Percentiles rank a stretch among this genome's conserved stretches.
These are phyloP conservation scores for Remersonia thermophila DNA, from an alignment of 2,329 filamentous ascomycete genomes.

Conservation along the genomic window DNA sequence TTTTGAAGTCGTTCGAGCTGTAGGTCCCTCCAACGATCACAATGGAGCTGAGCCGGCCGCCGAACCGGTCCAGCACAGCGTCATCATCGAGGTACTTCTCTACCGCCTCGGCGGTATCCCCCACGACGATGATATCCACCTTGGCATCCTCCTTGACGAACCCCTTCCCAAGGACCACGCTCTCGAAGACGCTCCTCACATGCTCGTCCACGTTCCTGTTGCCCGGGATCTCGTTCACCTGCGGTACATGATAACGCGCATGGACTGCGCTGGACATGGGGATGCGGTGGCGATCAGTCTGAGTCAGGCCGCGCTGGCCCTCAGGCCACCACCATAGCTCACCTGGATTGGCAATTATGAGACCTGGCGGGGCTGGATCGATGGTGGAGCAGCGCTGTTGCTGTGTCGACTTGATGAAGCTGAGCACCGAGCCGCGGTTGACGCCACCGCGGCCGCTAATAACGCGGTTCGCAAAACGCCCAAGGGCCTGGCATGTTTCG, in stretches of 20 bases:
- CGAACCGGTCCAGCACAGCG: slow-evolving; percentile 37
- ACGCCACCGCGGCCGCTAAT: slow-evolving; percentile 53
- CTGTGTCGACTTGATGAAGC: slow-evolving; percentile 41
- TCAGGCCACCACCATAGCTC: slow-evolving; percentile 66
- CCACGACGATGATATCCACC: slow-evolving; percentile 60
- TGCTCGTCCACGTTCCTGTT: slow-evolving; percentile 50
- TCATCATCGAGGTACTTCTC: slow-evolving; percentile 45
- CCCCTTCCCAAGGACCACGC: slow-evolving; percentile 37
- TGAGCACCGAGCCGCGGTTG: slow-evolving; percentile 55
- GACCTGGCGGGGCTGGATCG: slow-evolving; percentile 34
- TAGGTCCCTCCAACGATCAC: slow-evolving; percentile 38
- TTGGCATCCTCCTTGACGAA: slow-evolving; percentile 36
- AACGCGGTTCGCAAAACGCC: slow-evolving; percentile 59
- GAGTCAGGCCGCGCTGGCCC: slow-evolving; percentile 46
- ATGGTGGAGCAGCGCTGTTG: slow-evolving; percentile 23
- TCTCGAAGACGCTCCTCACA: slow-evolving; percentile 52
- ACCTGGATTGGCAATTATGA: slow-evolving; percentile 69
- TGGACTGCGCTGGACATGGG: slow-evolving; percentile 54
- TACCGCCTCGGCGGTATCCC: slow-evolving; percentile 49
- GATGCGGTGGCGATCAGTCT: slow-evolving; percentile 41
- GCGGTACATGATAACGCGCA: slow-evolving; percentile 35
- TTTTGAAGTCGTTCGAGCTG: slow-evolving; percentile 27
- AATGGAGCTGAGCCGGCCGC: slow-evolving; percentile 33
- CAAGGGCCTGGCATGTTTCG: slow-evolving; percentile 59
- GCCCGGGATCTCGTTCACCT: slow-evolving; percentile 48